These are phyloP conservation scores for Fraxinus xanthoxyloides DNA, from an alignment of 305 asterid genomes.

Conservation along the genomic window DNA sequence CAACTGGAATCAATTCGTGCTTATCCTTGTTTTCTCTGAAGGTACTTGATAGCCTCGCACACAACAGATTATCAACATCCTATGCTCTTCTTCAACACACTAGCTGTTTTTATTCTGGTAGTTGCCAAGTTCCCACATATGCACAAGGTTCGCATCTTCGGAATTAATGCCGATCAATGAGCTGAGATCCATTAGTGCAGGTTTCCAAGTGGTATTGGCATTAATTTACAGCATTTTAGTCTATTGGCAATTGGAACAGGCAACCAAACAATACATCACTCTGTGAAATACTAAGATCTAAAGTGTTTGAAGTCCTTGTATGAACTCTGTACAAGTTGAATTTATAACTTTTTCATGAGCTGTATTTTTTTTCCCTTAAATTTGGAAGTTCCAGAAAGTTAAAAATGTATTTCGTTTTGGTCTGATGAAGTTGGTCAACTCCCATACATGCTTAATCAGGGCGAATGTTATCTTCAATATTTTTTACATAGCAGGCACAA, in stretches of 20 bases:
- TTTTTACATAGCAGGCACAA: neutral
- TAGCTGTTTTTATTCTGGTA: slow-evolving; percentile 49
- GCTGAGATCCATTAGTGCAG: slow-evolving; percentile 6
- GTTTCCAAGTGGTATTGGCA: slow-evolving; percentile 1
- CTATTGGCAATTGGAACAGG: neutral
- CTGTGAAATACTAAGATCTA: neutral
- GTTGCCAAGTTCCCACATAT: slow-evolving; percentile 54
- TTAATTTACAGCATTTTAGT: neutral
- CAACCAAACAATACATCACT: neutral
- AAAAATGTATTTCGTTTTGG: neutral
- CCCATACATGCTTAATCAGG: neutral
- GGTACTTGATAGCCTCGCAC: slow-evolving; percentile 41
- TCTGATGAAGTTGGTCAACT: neutral
- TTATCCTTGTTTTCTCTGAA: slow-evolving; percentile 13
- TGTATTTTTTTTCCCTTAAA: neutral
- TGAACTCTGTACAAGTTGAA: neutral
- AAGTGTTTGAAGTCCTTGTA: neutral
- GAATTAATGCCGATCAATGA: slow-evolving; percentile 55
- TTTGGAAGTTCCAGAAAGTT: neutral
- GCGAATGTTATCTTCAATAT: neutral
- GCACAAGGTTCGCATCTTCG: slow-evolving; percentile 60
- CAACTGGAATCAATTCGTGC: neutral
- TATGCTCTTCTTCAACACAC: slow-evolving; percentile 38
- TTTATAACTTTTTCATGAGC: neutral
- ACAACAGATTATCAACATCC: slow-evolving; percentile 20